A percentile compares a stretch with the other conserved stretches of the same genome.
Conservation (phyloP, 306 rosid genomes). For the Cucurbita moschata region DNA sequence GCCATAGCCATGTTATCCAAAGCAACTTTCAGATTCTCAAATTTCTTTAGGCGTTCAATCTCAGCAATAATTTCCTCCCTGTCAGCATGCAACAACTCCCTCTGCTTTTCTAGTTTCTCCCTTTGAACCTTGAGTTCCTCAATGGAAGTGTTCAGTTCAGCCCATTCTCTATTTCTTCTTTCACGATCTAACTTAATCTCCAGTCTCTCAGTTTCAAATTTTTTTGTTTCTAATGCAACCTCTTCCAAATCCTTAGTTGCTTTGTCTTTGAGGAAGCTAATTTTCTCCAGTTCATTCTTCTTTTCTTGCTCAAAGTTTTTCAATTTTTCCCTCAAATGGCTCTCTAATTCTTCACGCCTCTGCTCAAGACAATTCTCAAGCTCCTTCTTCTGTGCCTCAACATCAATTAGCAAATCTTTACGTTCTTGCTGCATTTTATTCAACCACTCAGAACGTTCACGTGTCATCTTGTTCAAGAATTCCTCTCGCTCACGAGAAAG, state of each 20-base stretch:
- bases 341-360: conserved; percentile 84
- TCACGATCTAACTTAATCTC: conserved; percentile 83
- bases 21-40: conserved; percentile 49
- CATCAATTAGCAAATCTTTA: conserved; percentile 59
- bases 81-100: conserved; percentile 77
- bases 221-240: conserved; percentile 61
- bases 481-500: conserved; percentile 70
- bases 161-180: conserved; percentile 75
- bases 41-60: conserved; percentile 59
- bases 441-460: conserved; percentile 76
- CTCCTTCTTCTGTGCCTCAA: conserved; percentile 62
- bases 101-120: conserved; percentile 73
- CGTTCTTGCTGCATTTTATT: conserved; percentile 83
- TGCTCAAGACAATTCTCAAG: conserved; percentile 66
- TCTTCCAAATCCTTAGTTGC: conserved; percentile 58
- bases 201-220: conserved; percentile 57
- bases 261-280: conserved; percentile 56
- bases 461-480: conserved; percentile 72
- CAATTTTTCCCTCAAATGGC: conserved; percentile 59
- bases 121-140: conserved; percentile 81
- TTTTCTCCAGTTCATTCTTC: conserved; percentile 43
- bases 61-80: conserved; percentile 53
- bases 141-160: conserved; percentile 65
- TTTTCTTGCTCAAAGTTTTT: conserved; percentile 64
- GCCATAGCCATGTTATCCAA: conserved; percentile 38